Evolutionary conservation across 306 rosid species (phyloP), one percentile per base, ranked within the genome.

Genomic region (Acacia confusa): DNA sequence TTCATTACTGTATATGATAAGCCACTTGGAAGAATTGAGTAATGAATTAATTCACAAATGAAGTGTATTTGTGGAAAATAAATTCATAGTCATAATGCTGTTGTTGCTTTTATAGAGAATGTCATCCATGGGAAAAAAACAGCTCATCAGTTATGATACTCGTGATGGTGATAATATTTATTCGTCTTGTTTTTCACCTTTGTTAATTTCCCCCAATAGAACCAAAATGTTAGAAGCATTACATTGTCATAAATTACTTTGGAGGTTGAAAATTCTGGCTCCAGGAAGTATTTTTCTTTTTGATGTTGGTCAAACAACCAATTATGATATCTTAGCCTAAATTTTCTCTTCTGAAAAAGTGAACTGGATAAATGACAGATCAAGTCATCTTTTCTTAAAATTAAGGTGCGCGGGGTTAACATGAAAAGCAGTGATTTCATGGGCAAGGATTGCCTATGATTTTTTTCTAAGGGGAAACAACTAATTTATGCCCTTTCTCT

Each of bases 401-500:
- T 7, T 7, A 72, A 28, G 47, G 65, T 73, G 4, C 16, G 25
- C 34, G 53, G 80, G 58, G 30, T 58, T 53, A 75, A 19, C 43
- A 36, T 36, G 48, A 34, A 34, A 32, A 66, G 67, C 11, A 52
- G 48, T 52, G n/a, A 44, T 77, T 72, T 44, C 74, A 69, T 78
- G 67, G 61, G 20, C 40, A 77, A 78, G 74, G 79, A 25, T 84
- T 38, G 36, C 17, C 74, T 61, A 45, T 74, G 14, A 25, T 74
- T 81, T 28, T 43, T 52, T 75, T 72, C 65, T 75, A 14, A 74
- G 73, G 43, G 55, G 16, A 77, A 77, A 64, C 72, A 74, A 40
- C 16, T 50, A 68, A 85, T 84, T 64, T 19, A 48, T 61, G 40
- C 87, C 61, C 55, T 76, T 80, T 66, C 13, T 72, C 13, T 74